phyloP scores from a whole-genome alignment of 805 yeast species.

The Lipomyces mesembrius region DNA sequence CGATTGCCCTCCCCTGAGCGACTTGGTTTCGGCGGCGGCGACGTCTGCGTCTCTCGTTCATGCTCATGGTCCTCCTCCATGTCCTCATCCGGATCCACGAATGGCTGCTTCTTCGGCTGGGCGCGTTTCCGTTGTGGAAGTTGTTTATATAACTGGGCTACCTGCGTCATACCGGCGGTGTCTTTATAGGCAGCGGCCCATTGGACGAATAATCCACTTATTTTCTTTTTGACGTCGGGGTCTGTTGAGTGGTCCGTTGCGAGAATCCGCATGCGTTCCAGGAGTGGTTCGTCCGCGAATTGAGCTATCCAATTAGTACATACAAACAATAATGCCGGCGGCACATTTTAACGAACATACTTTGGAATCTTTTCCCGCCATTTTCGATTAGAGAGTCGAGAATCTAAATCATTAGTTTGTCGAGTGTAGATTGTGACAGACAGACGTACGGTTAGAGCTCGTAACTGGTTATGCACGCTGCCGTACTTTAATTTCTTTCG shows the following conservation, averaged over 20 bases:
- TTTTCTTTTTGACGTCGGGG: conserved; percentile 54
- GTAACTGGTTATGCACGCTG: conserved; percentile 60
- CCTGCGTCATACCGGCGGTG: conserved; percentile 54
- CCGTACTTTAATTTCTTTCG: conserved; percentile 91
- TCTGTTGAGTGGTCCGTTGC: conserved; percentile 51
- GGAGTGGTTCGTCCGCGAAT: conserved; percentile 60
- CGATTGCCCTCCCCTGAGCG: conserved; percentile 24
- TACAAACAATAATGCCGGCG: not conserved
- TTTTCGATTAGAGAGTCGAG: conserved; percentile 66
- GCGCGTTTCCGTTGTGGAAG: conserved; percentile 49
- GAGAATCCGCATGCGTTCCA: conserved; percentile 64
- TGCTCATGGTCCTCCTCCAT: conserved; percentile 31
- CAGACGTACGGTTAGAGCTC: conserved; percentile 60
- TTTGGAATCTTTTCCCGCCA: conserved; percentile 48
- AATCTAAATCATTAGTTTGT: conserved; percentile 40
- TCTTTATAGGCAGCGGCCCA: conserved; percentile 69
- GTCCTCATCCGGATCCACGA: conserved; percentile 32
- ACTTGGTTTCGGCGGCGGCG: conserved; percentile 31
- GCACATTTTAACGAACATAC: conserved; percentile 27
- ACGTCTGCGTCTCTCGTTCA: conserved; percentile 10
- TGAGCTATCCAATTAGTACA: conserved; percentile 14
- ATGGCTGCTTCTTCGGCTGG: conserved; percentile 38
- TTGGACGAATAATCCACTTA: conserved; percentile 57
- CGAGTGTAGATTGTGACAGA: not conserved
- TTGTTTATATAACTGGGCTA: conserved; percentile 54